Evolutionary conservation across 1,139 yeast genomes (phyloP).

Genomic region (Suhomyces atakaporum): DNA sequence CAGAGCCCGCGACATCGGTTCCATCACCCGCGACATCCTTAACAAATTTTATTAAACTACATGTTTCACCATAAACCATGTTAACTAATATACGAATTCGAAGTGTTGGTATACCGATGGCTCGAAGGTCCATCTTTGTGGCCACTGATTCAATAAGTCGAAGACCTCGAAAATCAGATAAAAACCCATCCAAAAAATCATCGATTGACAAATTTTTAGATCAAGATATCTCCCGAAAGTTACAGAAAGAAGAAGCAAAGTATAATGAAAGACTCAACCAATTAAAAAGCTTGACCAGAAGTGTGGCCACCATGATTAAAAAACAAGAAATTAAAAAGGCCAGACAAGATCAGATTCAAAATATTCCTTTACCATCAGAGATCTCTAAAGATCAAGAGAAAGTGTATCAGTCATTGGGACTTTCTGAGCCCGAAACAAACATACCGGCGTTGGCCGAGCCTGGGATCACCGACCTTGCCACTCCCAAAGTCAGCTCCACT

Average conservation of each 20-base stretch:
- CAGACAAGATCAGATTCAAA: constrained; percentile 16
- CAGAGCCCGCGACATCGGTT: too few species aligned
- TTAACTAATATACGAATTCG: too few species aligned
- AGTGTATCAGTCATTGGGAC: constrained; percentile 19
- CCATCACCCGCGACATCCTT: too few species aligned
- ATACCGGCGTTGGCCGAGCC: neutral
- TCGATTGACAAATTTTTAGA: constrained; percentile 21
- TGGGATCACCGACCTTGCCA: neutral
- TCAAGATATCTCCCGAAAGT: constrained; percentile 21
- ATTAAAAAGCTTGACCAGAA: constrained; percentile 20
- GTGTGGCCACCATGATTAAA: constrained; percentile 26
- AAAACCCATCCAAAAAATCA: constrained; percentile 7
- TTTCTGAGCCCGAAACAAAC: neutral
- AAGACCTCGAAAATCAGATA: constrained; percentile 3
- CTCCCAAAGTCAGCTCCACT: constrained; percentile 7
- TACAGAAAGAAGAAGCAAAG: constrained; percentile 22
- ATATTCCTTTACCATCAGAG: constrained; percentile 27
- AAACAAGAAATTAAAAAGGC: constrained; percentile 18
- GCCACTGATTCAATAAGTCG: constrained; percentile 9
- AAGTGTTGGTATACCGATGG: too few species aligned
- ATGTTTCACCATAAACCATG: too few species aligned
- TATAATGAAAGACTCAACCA: constrained; percentile 24
- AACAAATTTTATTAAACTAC: too few species aligned
- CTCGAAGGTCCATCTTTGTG: constrained; percentile 17
- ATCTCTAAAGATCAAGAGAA: constrained; percentile 18